Percentiles rank a stretch among this genome's conserved stretches.
Evolutionary conservation across 1,284 basidiomycete species (phyloP).

Genomic region (Tilletia caries): DNA sequence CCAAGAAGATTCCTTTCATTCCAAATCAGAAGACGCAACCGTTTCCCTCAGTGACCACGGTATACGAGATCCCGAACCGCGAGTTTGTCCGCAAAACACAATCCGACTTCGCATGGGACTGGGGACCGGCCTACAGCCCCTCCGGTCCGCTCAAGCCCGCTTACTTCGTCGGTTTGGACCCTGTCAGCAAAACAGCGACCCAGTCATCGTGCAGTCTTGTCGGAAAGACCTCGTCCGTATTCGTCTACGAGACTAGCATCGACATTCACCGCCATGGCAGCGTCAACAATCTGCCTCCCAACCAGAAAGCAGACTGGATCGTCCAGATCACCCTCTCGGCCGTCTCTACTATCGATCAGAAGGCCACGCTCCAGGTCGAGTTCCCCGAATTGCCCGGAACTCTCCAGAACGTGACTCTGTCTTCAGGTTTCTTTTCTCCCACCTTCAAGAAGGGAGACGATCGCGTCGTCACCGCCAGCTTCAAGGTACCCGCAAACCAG

Average conservation of each 20-base stretch:
- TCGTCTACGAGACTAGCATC: constrained; percentile 15
- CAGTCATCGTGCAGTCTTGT: not conserved
- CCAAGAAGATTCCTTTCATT: constrained; percentile 21
- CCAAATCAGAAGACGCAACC: constrained; percentile 21
- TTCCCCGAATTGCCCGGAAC: constrained; percentile 21
- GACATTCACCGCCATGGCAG: constrained; percentile 37
- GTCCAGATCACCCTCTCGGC: constrained; percentile 40
- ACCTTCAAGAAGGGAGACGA: constrained; percentile 21
- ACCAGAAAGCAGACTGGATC: constrained; percentile 38
- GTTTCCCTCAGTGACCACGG: not conserved
- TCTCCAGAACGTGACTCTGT: constrained; percentile 18
- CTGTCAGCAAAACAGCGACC: not conserved
- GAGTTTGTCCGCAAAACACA: constrained; percentile 44
- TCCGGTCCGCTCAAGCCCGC: constrained; percentile 28
- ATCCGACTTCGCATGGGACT: constrained; percentile 48
- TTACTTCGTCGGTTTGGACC: constrained; percentile 25
- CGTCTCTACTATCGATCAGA: constrained; percentile 12
- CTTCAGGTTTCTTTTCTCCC: not conserved
- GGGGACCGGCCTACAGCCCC: constrained; percentile 37
- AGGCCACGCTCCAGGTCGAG: constrained; percentile 19
- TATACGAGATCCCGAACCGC: constrained; percentile 35
- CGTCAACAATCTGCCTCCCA: constrained; percentile 34
- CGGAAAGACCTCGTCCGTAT: constrained; percentile 7
- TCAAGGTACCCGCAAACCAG: constrained; percentile 23
- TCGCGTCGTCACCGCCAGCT: constrained; percentile 19